Conservation (phyloP, 2,329 filamentous ascomycete species). For the Talaromyces sp. region DNA sequence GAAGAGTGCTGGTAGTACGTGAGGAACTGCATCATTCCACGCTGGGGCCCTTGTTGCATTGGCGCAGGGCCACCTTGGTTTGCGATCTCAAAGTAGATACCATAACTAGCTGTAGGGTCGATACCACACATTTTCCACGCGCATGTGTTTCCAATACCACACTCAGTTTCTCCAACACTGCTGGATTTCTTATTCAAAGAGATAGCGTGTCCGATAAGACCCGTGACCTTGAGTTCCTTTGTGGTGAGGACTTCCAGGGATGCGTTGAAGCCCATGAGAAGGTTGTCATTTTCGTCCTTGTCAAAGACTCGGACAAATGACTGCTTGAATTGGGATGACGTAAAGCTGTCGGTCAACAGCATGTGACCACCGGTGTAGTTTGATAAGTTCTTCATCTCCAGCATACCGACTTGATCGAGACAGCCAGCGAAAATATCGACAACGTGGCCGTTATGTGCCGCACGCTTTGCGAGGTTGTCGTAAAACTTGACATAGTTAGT, state of each 20-base stretch:
- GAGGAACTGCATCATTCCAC: conserved; percentile 95
- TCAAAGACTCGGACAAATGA: conserved; percentile 97
- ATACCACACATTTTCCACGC: conserved; percentile 99
- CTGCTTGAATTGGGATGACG: conserved; percentile 98
- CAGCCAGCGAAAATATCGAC: conserved; percentile 98
- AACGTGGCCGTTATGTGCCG: conserved; percentile 92
- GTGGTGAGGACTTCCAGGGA: conserved; percentile 93
- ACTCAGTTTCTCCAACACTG: conserved; percentile 95
- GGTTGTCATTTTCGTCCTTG: conserved; percentile 89
- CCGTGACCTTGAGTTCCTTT: conserved; percentile 96
- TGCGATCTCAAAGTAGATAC: conserved; percentile 95
- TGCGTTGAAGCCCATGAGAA: conserved; percentile 97
- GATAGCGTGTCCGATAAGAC: conserved; percentile 91
- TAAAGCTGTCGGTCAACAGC: conserved; percentile 97
- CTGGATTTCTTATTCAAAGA: conserved; percentile 97
- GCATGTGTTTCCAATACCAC: conserved; percentile 96
- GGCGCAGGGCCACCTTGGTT: conserved; percentile 81
- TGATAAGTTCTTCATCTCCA: conserved; percentile 96
- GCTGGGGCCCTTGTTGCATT: conserved; percentile 80
- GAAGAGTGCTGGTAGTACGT: conserved; percentile 98
- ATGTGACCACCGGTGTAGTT: conserved; percentile 97
- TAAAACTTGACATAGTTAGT: conserved; percentile 66
- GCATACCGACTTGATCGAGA: conserved; percentile 89
- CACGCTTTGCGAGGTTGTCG: conserved; percentile 85
- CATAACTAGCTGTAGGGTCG: conserved; percentile 87